A percentile compares a stretch with the other conserved stretches of the same genome.
phyloP scores from a whole-genome alignment of 2,329 filamentous ascomycete genomes.

The Biscogniauxia sp. region DNA sequence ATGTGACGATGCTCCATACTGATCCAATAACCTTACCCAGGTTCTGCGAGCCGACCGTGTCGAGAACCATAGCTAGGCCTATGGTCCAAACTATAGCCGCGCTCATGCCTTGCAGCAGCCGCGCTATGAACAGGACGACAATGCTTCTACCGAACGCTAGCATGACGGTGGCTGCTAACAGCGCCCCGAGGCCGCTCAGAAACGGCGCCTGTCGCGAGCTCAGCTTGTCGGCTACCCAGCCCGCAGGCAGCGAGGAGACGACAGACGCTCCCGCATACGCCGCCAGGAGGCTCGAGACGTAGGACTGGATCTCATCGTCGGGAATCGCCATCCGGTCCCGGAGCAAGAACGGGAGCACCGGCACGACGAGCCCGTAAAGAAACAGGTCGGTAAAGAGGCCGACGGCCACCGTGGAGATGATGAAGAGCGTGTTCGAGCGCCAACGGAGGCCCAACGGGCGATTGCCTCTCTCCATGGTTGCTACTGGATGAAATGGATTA shows the following conservation, averaged over 20 bases:
- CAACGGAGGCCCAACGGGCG: conserved; percentile 34
- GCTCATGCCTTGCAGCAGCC: conserved; percentile 56
- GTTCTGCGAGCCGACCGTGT: conserved; percentile 54
- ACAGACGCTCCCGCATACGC: conserved; percentile 53
- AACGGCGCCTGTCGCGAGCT: conserved; percentile 56
- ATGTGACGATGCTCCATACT: conserved; percentile 33
- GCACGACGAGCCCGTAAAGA: conserved; percentile 58
- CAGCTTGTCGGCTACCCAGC: conserved; percentile 53
- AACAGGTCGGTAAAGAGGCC: conserved; percentile 59
- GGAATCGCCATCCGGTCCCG: conserved; percentile 48
- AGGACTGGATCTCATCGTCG: conserved; percentile 46
- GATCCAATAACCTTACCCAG: conserved; percentile 61
- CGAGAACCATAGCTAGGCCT: conserved; percentile 54
- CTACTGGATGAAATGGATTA: no score
- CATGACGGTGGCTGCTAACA: conserved; percentile 54
- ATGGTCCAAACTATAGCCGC: conserved; percentile 56
- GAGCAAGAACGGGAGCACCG: conserved; percentile 57
- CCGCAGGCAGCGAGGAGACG: conserved; percentile 49
- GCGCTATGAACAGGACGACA: conserved; percentile 47
- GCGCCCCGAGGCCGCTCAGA: conserved; percentile 50
- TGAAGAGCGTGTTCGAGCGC: conserved; percentile 60
- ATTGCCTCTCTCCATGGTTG: conserved; percentile 1
- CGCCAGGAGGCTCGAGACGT: conserved; percentile 52
- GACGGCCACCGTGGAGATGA: conserved; percentile 53
- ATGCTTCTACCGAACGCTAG: conserved; percentile 50